Percentiles rank a stretch among this genome's conserved stretches.
phyloP scores from a whole-genome alignment of 768 basidiomycete species.

The Galerina sulciceps region DNA sequence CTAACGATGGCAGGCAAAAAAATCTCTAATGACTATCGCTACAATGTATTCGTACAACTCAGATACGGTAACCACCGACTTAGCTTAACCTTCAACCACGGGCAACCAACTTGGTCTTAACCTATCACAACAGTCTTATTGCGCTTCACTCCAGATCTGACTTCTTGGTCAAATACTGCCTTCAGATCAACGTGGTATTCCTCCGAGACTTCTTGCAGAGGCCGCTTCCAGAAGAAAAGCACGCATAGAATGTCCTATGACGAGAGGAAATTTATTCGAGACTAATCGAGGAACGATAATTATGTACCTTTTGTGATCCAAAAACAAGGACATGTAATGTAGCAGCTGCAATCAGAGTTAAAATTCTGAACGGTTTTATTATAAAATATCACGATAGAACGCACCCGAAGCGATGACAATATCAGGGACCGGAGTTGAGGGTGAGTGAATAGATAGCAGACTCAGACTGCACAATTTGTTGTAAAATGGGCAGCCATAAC shows the following conservation, averaged over 20 bases:
- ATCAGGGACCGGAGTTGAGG: conserved; percentile 50
- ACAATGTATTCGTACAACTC: neutral
- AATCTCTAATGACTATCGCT: neutral
- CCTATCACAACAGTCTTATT: neutral
- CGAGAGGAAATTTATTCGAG: neutral
- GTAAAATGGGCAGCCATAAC: neutral
- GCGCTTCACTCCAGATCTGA: too few species aligned
- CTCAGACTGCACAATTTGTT: conserved; percentile 37
- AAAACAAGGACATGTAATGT: conserved; percentile 49
- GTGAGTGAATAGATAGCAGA: conserved; percentile 46
- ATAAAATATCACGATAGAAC: conserved; percentile 9
- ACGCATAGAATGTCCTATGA: conserved; percentile 41
- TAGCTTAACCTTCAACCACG: too few species aligned
- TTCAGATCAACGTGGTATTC: conserved; percentile 17
- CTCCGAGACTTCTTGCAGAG: conserved; percentile 12
- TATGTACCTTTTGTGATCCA: conserved; percentile 44
- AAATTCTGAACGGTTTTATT: neutral
- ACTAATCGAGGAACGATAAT: neutral
- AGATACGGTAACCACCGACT: neutral
- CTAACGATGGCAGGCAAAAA: neutral
- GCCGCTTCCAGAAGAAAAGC: conserved; percentile 38
- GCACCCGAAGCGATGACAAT: conserved; percentile 49
- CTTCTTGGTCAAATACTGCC: conserved; percentile 16
- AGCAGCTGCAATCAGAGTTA: conserved; percentile 34
- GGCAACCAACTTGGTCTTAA: neutral